Base-by-base conservation (phyloP, 1,284 basidiomycete species). In the Ustilago trichophora region DNA sequence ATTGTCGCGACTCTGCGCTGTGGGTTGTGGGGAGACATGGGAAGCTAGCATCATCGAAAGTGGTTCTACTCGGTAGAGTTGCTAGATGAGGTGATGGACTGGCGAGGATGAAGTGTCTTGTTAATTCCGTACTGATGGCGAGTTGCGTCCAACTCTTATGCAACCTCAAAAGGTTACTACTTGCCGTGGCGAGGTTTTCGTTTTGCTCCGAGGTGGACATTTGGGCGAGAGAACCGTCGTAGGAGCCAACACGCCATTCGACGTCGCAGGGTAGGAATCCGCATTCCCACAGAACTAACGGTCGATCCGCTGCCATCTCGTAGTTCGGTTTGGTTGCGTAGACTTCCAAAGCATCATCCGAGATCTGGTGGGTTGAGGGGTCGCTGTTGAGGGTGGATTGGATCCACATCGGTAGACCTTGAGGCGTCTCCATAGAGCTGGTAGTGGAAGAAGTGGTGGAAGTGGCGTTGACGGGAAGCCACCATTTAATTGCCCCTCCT, bases 251-350 rank as follows among this genome's bases (percentile, higher is more conserved):
- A 27, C 88, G 86, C 95, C 95, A 98, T 50, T 85, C 82, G 1
- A 92, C 84, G 36, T 89, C 88, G 12, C 83, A 83, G 6, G 86
- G 85, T 12, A 85, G 83, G 82, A 92, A 98, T 0, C 86, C 89
- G 77, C 93, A 95, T 40, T 93, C 90, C 90, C 93, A 97, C 3
- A 99, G 87, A 78, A 97, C 87, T 24, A 98, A 86, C 0, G 96
- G 95, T 0, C 96, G 85, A 1, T 88, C 90, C 58, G 93, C 89
- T 4, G 93, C 92, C 90, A 98, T 97, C 72, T 90, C 88, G 80
- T 97, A 98, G 53, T 88, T 87, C 0, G 95, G 96, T 82, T 94
- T 95, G 13, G 66, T 76, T 26, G 48, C 42, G 51, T 55, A 59
- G 5, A 78, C 58, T 15, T 58, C 38, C 43, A 75, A 46, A 15